Conservation (phyloP, 495 filamentous ascomycete genomes). For the Podospora australis region DNA sequence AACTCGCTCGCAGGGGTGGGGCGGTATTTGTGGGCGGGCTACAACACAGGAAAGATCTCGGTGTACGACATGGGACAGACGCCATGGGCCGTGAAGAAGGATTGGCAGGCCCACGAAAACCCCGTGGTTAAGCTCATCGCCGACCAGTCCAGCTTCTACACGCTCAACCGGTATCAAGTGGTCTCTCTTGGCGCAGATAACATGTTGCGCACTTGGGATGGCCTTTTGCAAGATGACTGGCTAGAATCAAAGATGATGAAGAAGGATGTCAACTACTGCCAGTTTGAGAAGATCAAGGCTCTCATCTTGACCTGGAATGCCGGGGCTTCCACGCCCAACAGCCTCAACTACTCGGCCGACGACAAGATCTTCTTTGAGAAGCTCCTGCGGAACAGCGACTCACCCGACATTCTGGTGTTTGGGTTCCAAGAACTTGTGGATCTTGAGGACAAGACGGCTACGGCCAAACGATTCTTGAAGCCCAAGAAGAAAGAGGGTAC, state of each 20-base stretch:
- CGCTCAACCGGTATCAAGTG: slow-evolving; percentile 76
- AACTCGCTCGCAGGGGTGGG: slow-evolving; percentile 80
- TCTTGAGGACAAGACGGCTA: slow-evolving; percentile 92
- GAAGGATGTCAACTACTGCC: slow-evolving; percentile 73
- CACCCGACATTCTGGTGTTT: slow-evolving; percentile 88
- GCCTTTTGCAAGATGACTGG: slow-evolving; percentile 90
- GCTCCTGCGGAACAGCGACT: slow-evolving; percentile 60
- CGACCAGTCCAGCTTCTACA: slow-evolving; percentile 81
- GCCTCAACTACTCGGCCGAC: slow-evolving; percentile 58
- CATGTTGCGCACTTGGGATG: slow-evolving; percentile 82
- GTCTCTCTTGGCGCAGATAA: slow-evolving; percentile 87
- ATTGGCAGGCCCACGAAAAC: slow-evolving; percentile 85
- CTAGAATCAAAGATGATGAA: slow-evolving; percentile 81
- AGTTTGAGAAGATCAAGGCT: slow-evolving; percentile 71
- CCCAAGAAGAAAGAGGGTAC: slow-evolving; percentile 86
- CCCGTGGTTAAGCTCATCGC: slow-evolving; percentile 70
- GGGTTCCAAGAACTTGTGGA: slow-evolving; percentile 98
- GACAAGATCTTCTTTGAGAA: slow-evolving; percentile 72
- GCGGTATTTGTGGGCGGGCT: slow-evolving; percentile 84
- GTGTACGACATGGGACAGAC: slow-evolving; percentile 78
- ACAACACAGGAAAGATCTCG: slow-evolving; percentile 90
- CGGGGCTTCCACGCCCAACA: slow-evolving; percentile 80
- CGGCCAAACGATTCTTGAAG: slow-evolving; percentile 76
- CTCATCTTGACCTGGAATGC: slow-evolving; percentile 93
- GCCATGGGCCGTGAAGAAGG: slow-evolving; percentile 87